Percentiles rank a stretch among this genome's conserved stretches.
Conservation (phyloP, 2,329 filamentous ascomycete genomes). For the Pseudopithomyces chartarum region DNA sequence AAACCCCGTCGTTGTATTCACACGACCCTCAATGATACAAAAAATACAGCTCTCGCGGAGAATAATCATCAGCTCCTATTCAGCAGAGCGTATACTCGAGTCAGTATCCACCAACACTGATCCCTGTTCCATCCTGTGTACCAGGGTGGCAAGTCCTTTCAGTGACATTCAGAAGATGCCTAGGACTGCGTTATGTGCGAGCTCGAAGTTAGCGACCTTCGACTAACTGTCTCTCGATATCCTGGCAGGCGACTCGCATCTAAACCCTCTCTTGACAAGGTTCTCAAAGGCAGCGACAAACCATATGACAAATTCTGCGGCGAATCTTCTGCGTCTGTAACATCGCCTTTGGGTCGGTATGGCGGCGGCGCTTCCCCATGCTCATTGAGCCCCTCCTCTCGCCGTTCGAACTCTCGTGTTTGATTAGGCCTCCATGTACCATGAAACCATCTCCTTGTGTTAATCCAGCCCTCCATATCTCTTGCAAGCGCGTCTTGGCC, state of each 20-base stretch:
- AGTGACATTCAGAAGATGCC: too few relatives aligned
- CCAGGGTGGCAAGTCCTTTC: background rate
- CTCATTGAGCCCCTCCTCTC: constrained; percentile 66
- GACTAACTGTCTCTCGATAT: constrained; percentile 37
- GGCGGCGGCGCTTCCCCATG: constrained; percentile 68
- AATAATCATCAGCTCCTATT: too few relatives aligned
- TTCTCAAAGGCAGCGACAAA: constrained; percentile 45
- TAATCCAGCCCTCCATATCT: constrained; percentile 43
- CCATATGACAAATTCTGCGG: constrained; percentile 7
- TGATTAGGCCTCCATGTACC: constrained; percentile 27
- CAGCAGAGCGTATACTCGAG: too few relatives aligned
- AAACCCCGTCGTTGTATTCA: too few relatives aligned
- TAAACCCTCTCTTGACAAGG: constrained; percentile 42
- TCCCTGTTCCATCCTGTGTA: background rate
- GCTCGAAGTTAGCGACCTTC: constrained; percentile 5
- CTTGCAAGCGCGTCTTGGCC: constrained; percentile 42
- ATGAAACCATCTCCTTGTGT: constrained; percentile 37
- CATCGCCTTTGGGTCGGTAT: constrained; percentile 52
- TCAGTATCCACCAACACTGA: too few relatives aligned
- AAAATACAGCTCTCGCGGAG: too few relatives aligned
- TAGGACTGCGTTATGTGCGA: background rate
- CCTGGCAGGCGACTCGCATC: constrained; percentile 44
- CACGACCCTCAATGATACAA: too few relatives aligned
- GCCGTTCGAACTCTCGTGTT: constrained; percentile 20
- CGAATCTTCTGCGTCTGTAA: constrained; percentile 14